Percentiles rank a stretch among this genome's conserved stretches.
These are phyloP conservation scores for Carex sylvatica DNA, from an alignment of 202 grass and related monocot genomes.

Conservation along the genomic window DNA sequence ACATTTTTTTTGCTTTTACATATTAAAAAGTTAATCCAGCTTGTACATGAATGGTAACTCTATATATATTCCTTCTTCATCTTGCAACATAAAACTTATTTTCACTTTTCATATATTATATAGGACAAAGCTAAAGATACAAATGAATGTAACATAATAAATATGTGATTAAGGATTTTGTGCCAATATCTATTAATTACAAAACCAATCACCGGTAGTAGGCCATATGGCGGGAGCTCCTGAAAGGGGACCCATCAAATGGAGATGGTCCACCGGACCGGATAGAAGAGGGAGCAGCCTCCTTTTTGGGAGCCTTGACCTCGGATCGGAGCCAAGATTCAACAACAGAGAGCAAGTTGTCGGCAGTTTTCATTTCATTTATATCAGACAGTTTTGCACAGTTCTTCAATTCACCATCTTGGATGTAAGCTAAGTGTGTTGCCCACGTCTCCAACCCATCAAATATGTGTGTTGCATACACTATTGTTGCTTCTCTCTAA, in stretches of 20 bases:
- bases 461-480: constrained; percentile 93
- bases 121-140: not conserved
- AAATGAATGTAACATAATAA: not conserved
- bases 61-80: not conserved
- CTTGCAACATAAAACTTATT: not conserved
- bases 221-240: constrained; percentile 92
- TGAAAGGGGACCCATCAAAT: constrained; percentile 75
- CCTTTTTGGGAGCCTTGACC: constrained; percentile 65
- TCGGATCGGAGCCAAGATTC: constrained; percentile 83
- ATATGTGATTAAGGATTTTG: not conserved
- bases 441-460: constrained; percentile 85
- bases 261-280: constrained; percentile 51
- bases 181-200: not conserved
- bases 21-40: not conserved
- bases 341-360: constrained; percentile 73
- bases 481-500: constrained; percentile 86
- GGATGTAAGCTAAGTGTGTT: constrained; percentile 78
- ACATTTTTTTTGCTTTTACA: not conserved
- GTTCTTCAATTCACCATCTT: constrained; percentile 75
- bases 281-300: constrained; percentile 17
- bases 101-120: constrained; percentile 1
- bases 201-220: constrained; percentile 66
- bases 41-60: not conserved
- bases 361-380: constrained; percentile 54
- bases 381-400: constrained; percentile 46